Conservation (phyloP, 345 rosid genomes). For the Syzygium oleosum region DNA sequence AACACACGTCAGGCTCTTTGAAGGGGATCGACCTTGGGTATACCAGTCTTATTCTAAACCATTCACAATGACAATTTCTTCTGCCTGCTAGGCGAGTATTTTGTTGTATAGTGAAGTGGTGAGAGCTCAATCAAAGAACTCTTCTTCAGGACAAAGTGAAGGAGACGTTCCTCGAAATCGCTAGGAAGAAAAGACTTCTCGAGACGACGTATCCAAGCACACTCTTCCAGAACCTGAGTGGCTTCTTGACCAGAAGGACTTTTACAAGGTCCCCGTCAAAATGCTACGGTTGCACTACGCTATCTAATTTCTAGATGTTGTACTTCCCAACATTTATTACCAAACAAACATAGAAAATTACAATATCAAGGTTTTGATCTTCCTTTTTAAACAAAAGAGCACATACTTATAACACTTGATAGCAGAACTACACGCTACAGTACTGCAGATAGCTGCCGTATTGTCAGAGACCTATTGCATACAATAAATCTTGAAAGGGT, state of each 20-base stretch:
- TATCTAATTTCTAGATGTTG: too few relatives aligned
- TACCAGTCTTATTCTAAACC: neutral
- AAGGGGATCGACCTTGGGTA: neutral
- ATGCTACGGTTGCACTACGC: neutral
- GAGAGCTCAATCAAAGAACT: neutral
- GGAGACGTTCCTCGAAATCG: neutral
- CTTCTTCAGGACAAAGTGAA: neutral
- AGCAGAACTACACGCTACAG: too few relatives aligned
- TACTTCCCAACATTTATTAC: neutral
- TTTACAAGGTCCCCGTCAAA: neutral
- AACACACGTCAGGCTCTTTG: neutral
- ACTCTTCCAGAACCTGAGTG: too few relatives aligned
- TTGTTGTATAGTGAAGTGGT: too few relatives aligned
- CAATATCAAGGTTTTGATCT: neutral
- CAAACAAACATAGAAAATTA: neutral
- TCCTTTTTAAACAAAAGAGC: too few relatives aligned
- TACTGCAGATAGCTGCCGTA: too few relatives aligned
- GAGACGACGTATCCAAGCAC: neutral
- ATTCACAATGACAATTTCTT: neutral
- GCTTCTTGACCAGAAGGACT: too few relatives aligned
- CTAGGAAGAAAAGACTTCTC: neutral
- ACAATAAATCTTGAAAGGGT: neutral
- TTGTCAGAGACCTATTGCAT: too few relatives aligned
- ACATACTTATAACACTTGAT: too few relatives aligned
- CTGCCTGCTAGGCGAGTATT: too few relatives aligned